phyloP scores from a whole-genome alignment of 768 basidiomycete genomes.

The Rhodosporidiobolus odoratus region DNA sequence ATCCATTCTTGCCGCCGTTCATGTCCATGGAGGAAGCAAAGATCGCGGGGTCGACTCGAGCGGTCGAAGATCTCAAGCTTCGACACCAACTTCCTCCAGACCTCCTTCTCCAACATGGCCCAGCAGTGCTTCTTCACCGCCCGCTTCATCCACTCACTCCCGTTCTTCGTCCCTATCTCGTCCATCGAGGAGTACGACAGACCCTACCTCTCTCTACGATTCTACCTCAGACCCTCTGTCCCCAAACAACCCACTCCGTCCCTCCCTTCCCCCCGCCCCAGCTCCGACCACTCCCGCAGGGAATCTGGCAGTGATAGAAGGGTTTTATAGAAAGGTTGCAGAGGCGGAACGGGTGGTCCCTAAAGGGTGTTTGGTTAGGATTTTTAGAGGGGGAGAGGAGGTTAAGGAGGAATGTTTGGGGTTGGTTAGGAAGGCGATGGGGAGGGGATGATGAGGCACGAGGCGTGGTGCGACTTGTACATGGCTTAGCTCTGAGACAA shows the following conservation, averaged over 20 bases:
- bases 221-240: conserved; percentile 36
- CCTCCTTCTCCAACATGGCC: not conserved
- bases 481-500: too few species aligned
- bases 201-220: conserved; percentile 15
- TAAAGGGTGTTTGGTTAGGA: conserved; percentile 6
- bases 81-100: not conserved
- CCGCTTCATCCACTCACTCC: not conserved
- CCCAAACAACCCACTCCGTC: conserved; percentile 41
- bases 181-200: too few species aligned
- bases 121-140: not conserved
- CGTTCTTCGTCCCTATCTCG: not conserved
- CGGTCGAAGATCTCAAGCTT: not conserved
- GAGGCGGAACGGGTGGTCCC: conserved; percentile 23
- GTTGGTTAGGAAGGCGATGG: not conserved
- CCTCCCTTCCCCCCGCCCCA: not conserved
- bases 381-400: conserved; percentile 33
- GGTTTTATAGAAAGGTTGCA: not conserved
- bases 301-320: not conserved
- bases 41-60: too few species aligned
- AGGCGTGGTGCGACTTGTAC: not conserved
- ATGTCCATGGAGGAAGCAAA: too few species aligned
- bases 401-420: not conserved
- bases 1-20: not conserved
- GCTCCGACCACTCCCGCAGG: not conserved
- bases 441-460: not conserved